Percentiles rank a stretch among this genome's conserved stretches.
phyloP scores from a whole-genome alignment of 331 rosid species.

The Arachis monticola region DNA sequence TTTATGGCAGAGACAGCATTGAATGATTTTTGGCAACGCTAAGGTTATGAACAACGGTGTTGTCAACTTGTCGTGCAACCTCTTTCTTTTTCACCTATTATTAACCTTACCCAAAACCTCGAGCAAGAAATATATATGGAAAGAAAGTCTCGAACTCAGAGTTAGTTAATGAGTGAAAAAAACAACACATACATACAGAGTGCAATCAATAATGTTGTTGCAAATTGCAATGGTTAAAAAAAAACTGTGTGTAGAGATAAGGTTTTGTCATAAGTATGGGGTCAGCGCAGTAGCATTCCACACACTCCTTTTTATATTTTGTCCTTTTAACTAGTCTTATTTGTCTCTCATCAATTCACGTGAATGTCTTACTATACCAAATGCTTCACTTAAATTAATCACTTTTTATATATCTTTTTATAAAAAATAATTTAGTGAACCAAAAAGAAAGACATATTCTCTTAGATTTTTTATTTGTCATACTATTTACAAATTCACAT shows the following conservation, averaged over 20 bases:
- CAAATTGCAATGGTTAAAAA: constrained; percentile 28
- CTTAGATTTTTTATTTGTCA: neutral
- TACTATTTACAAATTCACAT: neutral
- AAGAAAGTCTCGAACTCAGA: neutral
- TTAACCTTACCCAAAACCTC: constrained; percentile 1
- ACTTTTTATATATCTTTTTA: no score
- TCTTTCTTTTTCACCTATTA: neutral
- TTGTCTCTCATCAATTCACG: constrained; percentile 60
- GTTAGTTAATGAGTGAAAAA: neutral
- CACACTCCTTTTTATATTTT: constrained; percentile 58
- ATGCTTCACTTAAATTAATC: neutral
- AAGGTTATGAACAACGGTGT: constrained; percentile 16
- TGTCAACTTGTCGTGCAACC: neutral
- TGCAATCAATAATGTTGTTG: no score
- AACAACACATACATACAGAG: neutral
- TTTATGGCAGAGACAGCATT: constrained; percentile 51
- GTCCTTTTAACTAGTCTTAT: constrained; percentile 54
- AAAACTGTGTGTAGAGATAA: constrained; percentile 47
- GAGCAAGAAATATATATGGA: neutral
- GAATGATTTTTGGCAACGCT: constrained; percentile 53
- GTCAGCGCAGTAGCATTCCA: constrained; percentile 67
- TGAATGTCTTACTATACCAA: constrained; percentile 47
- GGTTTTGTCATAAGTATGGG: constrained; percentile 67
- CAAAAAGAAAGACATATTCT: neutral
- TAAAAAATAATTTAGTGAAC: neutral